A percentile compares a stretch with the other conserved stretches of the same genome.
phyloP scores from a whole-genome alignment of 768 basidiomycete genomes.

The Suillus clintonianus region DNA sequence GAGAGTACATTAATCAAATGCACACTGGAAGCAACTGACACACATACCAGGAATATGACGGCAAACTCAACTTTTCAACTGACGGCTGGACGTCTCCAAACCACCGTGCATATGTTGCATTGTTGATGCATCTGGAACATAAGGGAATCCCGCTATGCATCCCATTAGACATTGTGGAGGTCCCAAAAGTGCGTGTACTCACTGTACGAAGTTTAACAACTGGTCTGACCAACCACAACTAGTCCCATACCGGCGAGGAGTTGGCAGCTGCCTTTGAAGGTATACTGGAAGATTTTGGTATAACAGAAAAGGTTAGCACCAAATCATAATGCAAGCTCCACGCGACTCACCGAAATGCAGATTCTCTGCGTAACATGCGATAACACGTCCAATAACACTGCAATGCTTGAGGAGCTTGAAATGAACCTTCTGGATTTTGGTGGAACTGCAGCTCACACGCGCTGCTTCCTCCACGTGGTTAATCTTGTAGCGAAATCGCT shows the following conservation, averaged over 20 bases:
- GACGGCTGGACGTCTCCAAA: slow-evolving; percentile 35
- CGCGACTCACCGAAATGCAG: slow-evolving; percentile 14
- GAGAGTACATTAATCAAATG: too few relatives aligned
- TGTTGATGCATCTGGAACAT: slow-evolving; percentile 27
- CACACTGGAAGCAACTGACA: too few relatives aligned
- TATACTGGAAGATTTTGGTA: slow-evolving; percentile 22
- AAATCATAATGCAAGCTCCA: background rate
- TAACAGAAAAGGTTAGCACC: slow-evolving; percentile 14
- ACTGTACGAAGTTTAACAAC: too few relatives aligned
- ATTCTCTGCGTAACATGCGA: slow-evolving; percentile 21
- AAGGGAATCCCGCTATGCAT: slow-evolving; percentile 21
- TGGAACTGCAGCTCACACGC: background rate
- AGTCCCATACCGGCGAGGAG: slow-evolving; percentile 9
- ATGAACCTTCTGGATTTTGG: slow-evolving; percentile 14
- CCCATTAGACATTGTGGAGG: slow-evolving; percentile 33
- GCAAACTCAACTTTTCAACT: background rate
- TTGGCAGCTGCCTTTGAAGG: slow-evolving; percentile 17
- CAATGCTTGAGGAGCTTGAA: slow-evolving; percentile 23
- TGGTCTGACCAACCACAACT: slow-evolving; percentile 7
- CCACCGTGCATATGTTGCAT: slow-evolving; percentile 29
- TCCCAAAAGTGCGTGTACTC: slow-evolving; percentile 8
- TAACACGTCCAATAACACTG: slow-evolving; percentile 31
- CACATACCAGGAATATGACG: slow-evolving; percentile 9
- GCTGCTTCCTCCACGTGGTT: slow-evolving; percentile 10
- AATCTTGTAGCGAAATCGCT: slow-evolving; percentile 14